Evolutionary conservation across 2,329 filamentous ascomycete species (phyloP), one percentile per base, ranked within the genome.

Genomic region (Stagonosporopsis tanaceti): DNA sequence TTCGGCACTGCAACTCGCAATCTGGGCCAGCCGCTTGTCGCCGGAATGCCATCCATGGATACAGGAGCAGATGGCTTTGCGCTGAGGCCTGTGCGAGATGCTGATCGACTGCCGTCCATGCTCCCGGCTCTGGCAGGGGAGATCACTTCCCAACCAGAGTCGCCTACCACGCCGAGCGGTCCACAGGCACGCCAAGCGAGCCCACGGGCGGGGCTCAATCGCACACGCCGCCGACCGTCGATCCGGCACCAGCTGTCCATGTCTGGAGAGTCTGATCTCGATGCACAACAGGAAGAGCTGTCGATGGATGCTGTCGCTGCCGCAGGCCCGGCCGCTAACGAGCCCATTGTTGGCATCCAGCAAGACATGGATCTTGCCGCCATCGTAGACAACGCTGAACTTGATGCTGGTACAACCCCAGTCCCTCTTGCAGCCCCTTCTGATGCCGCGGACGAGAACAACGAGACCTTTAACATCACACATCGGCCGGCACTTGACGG

Each of bases 391-490:
- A 86, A 89, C 30, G 90, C 94, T 60, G 86, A 88, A 65, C 89
- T 97, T 34, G 88, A 92, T 50, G 82, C 82, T 47, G 86, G 84
- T 37, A 88, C 87, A 50, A 86, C 90, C 2, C 85, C 88, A 3
- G 86, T 96, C 32, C 89, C 90, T 28, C 78, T 97, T 59, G 87
- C 89, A 2, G 89, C 92, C 7, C 90, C 90, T 2, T 93, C 93
- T 0, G 92, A 95, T 68, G 86, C 88, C n/a, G 90, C 93, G 67
- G 92, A 96, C 66, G 86, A 91, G 50, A 70, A 69, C 62, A 71
- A 74, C 12, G 93, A 94, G 54, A 92, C 93, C 0, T 97, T 98
- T 78, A 96, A 97, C 78, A 96, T 97, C 68, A 93, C 91, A 6
- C 94, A 97, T 76, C 89, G 91, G 50, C 89, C 89, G 45, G 87